Evolutionary conservation across 2,329 filamentous ascomycete genomes (phyloP).

Genomic region (Diaporthe eres): DNA sequence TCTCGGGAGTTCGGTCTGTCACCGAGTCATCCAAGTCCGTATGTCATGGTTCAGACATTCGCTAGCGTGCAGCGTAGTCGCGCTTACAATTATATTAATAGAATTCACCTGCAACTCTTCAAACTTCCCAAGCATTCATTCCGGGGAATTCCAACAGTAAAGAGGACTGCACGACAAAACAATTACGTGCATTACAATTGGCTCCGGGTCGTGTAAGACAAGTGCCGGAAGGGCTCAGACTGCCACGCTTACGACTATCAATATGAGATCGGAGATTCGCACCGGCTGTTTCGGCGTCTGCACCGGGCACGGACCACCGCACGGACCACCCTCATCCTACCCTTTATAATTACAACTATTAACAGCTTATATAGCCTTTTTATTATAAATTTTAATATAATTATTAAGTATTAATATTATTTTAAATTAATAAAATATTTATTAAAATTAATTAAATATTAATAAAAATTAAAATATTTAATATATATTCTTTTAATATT

Average conservation of each 20-base stretch:
- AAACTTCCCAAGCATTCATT: background rate
- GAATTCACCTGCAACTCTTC: background rate
- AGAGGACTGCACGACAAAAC: background rate
- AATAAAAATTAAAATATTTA: too few species aligned
- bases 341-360: too few species aligned
- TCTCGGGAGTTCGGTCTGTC: background rate
- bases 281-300: too few species aligned
- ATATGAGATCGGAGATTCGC: background rate
- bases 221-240: conserved; percentile 11
- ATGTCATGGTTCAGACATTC: background rate
- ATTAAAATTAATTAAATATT: too few species aligned
- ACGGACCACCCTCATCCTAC: too few species aligned
- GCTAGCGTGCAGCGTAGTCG: background rate
- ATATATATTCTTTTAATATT: too few species aligned
- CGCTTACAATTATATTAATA: background rate
- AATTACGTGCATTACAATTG: background rate
- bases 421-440: too few species aligned
- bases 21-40: conserved; percentile 13
- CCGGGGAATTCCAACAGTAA: background rate
- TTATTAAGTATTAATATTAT: too few species aligned
- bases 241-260: conserved; percentile 4
- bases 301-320: too few species aligned
- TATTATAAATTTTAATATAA: too few species aligned
- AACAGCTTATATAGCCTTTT: too few species aligned
- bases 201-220: background rate